Base-by-base conservation (phyloP, 805 yeast species). In the Teunomyces atbi region DNA sequence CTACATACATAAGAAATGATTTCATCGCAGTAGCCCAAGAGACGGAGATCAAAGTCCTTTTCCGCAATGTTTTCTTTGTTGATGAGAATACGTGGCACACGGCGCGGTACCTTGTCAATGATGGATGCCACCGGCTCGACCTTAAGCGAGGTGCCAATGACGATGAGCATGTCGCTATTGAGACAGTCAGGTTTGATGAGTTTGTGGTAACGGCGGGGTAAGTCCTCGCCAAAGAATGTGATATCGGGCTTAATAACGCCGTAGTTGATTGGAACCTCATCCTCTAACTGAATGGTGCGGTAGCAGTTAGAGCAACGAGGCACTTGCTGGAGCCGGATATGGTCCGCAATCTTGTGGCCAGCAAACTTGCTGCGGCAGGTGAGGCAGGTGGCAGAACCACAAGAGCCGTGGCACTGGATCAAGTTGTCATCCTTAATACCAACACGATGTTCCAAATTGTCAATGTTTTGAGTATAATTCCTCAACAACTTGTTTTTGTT, bases 191-290 rank as follows among this genome's bases (percentile, higher is more conserved):
- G 51, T 12, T 48, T 48, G 30, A 71, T 61, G 32, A 50, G 50
- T 41, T 59, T 60, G 51, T 72, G 73, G 51, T 63, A 73, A 19
- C 58, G 48, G 12, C 44, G 53, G 13, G 84, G 84, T 4, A 89
- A 78, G 3, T 86, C 79, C 44, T 81, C 79, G 0, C 96, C 96
- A 41, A 90, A 89, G 23, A 84, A 79, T 38, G 92, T 96, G 50
- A 94, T 90, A 61, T 89, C 96, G 1, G 96, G 96, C 59, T 90
- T 90, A 89, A 69, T 87, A 76, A 71, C 91, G 11, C 70, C 68
- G 45, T 53, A 61, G 40, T 63, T 60, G 26, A 63, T 47, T 35
- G 57, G 58, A 5, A 49, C 52, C 29, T 52, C 58, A 3, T 60
- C 62, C 16, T 69, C 69, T 10, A 48, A 47, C 7, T 51, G 47